Base-by-base conservation (phyloP, 2,329 filamentous ascomycete genomes). In the Rhynchosporium agropyri region DNA sequence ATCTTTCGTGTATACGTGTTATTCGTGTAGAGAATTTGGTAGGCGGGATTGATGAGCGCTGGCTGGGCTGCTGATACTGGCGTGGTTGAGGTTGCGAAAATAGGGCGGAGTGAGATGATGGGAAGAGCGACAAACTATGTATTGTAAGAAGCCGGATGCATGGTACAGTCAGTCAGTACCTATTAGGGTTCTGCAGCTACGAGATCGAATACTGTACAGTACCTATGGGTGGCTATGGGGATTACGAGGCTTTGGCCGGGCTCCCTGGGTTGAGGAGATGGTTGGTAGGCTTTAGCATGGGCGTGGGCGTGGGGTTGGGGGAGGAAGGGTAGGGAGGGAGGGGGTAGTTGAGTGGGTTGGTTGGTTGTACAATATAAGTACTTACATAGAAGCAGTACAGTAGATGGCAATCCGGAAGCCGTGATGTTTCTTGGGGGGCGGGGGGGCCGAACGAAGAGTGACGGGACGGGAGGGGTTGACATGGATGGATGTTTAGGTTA, bases 91-190 rank as follows among this genome's bases (percentile, higher is more conserved):
- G 20, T 63, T 58, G 62, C 36, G 62, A 72, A 70, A 70, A 64
- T 68, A 71, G 66, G 70, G 69, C 68, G 70, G 57, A 62, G 48
- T 20, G 20, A 50, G 57, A 67, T 62, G 64, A 66, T 66, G 63
- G 61, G 57, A 63, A 60, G 60, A 63, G 62, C 56, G 58, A 61
- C 66, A 68, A 68, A 67, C 69, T 72, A 69, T 65, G 67, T 70
- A 71, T 70, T 70, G 62, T 58, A 53, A 58, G 45, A 53, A 61
- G 63, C 61, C 51, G 61, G 40, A 54, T 54, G 62, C 60, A 63
- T 55, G 31, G 45, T 42, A 68, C 65, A 65, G 20, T 20, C 20
- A 20, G 20, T 20, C 20, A 20, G 20, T 20, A 20, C 20, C 20
- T 20, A 20, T 20, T 20, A 66, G 69, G 67, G 65, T 69, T 63